These are phyloP conservation scores for Teratosphaeria epicoccoides DNA, from an alignment of 2,329 filamentous ascomycete species.

Conservation along the genomic window DNA sequence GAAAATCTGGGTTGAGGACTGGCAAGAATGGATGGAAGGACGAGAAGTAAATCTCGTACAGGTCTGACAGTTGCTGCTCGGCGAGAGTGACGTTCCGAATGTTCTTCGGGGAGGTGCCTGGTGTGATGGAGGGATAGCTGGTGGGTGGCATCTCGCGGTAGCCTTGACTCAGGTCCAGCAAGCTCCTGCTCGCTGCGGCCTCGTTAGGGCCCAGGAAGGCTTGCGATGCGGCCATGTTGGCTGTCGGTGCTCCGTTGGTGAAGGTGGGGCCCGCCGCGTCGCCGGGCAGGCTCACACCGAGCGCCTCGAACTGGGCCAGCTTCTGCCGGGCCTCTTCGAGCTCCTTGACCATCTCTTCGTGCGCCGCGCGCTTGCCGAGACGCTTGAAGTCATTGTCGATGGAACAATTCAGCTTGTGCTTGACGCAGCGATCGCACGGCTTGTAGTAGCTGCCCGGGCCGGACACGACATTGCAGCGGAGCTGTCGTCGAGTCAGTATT, in stretches of 20 bases:
- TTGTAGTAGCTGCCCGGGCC: constrained; percentile 54
- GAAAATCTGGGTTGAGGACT: constrained; percentile 53
- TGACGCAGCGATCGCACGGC: constrained; percentile 65
- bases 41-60: constrained; percentile 66
- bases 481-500: constrained; percentile 35
- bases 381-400: constrained; percentile 84
- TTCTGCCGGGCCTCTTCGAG: constrained; percentile 48
- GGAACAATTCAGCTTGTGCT: constrained; percentile 71
- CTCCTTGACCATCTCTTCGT: constrained; percentile 79
- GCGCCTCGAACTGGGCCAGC: constrained; percentile 20
- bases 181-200: constrained; percentile 27
- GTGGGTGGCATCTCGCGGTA: constrained; percentile 30
- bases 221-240: constrained; percentile 17
- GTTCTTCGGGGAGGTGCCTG: constrained; percentile 49
- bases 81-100: constrained; percentile 39
- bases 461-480: constrained; percentile 75
- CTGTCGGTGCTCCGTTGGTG: constrained; percentile 15
- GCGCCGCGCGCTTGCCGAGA: constrained; percentile 68
- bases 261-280: not conserved
- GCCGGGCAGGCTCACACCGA: constrained; percentile 19
- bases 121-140: constrained; percentile 40
- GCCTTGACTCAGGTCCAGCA: constrained; percentile 29
- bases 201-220: constrained; percentile 27
- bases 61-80: constrained; percentile 36
- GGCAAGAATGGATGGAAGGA: constrained; percentile 70